Conservation (phyloP, 768 basidiomycete genomes). For the Filobasidium floriforme region DNA sequence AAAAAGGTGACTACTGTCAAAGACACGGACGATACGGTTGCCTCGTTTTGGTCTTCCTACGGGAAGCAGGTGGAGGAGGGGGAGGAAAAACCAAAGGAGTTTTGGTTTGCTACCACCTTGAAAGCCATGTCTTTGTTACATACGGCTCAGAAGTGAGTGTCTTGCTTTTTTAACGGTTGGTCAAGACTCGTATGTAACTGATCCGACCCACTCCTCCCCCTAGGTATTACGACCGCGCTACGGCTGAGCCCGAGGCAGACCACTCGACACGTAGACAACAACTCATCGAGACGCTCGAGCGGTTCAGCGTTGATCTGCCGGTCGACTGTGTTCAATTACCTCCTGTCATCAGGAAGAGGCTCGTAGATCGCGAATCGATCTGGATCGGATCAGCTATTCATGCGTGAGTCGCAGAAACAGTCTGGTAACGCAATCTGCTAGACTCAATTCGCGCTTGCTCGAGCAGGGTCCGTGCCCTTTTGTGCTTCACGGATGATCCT, state of each 20-base stretch:
- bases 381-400: conserved; percentile 1
- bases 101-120: neutral
- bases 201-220: neutral
- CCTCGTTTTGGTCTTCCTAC: neutral
- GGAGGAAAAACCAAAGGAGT: conserved; percentile 1
- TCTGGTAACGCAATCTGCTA: neutral
- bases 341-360: neutral
- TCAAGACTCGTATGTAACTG: neutral
- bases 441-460: neutral
- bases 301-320: neutral
- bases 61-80: neutral
- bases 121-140: conserved; percentile 4
- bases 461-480: neutral
- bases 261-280: neutral
- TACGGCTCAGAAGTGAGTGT: neutral
- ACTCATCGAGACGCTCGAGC: neutral
- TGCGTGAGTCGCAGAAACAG: conserved; percentile 3
- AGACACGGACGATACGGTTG: neutral
- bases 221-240: neutral
- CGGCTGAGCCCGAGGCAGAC: neutral
- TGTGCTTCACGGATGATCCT: neutral
- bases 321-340: conserved; percentile 2
- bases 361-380: neutral
- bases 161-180: neutral
- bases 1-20: neutral